A percentile compares a stretch with the other conserved stretches of the same genome.
Conservation (phyloP, 495 filamentous ascomycete genomes). For the Trichoderma virens region DNA sequence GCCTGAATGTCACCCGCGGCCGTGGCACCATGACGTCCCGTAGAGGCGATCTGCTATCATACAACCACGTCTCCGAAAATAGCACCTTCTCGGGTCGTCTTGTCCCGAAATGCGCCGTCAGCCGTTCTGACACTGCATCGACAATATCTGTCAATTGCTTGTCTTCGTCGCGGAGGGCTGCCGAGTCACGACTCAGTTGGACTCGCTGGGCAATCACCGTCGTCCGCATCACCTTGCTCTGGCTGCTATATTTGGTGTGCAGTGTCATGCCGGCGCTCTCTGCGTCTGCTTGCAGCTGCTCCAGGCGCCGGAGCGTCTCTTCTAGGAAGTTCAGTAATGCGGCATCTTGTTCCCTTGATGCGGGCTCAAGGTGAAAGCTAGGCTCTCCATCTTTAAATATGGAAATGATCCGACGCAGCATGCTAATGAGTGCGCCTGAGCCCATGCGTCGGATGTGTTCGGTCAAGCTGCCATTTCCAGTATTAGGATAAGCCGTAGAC, state of each 20-base stretch:
- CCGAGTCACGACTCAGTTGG: slow-evolving; percentile 72
- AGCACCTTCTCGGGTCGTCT: slow-evolving; percentile 26
- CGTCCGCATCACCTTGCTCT: slow-evolving; percentile 64
- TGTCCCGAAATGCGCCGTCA: slow-evolving; percentile 48
- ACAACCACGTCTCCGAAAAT: slow-evolving; percentile 75
- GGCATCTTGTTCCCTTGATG: slow-evolving; percentile 19
- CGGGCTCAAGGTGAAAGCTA: slow-evolving; percentile 29
- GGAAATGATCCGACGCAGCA: slow-evolving; percentile 1
- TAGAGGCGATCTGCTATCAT: slow-evolving; percentile 71
- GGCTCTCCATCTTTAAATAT: slow-evolving; percentile 25
- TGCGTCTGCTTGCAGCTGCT: slow-evolving; percentile 31
- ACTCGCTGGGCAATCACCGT: slow-evolving; percentile 85
- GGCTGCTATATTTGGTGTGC: slow-evolving; percentile 67
- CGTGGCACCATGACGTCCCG: slow-evolving; percentile 76
- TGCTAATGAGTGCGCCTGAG: not conserved
- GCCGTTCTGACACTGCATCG: slow-evolving; percentile 50
- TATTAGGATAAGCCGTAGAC: not conserved
- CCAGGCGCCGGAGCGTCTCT: slow-evolving; percentile 31
- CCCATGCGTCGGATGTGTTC: slow-evolving; percentile 1
- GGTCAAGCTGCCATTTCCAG: not conserved
- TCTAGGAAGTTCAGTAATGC: slow-evolving; percentile 25
- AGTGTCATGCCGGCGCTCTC: slow-evolving; percentile 42
- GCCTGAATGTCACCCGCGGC: slow-evolving; percentile 70
- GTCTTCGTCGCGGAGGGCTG: slow-evolving; percentile 65
- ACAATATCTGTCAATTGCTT: slow-evolving; percentile 69